Evolutionary conservation across 805 yeast genomes (phyloP).

Genomic region (Candida maltosa): DNA sequence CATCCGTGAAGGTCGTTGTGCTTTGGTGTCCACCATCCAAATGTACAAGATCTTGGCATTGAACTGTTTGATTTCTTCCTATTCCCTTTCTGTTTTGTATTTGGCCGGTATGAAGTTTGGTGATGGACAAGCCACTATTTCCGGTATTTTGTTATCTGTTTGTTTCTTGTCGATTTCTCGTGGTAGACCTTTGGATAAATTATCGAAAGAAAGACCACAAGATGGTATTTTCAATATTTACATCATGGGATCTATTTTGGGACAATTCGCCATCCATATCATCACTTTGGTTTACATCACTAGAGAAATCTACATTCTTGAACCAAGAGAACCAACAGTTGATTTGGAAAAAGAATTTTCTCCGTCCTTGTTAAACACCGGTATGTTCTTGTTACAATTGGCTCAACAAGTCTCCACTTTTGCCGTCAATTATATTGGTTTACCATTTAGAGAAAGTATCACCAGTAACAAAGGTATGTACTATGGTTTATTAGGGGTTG

Average conservation of each 20-base stretch:
- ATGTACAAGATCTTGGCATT: conserved; percentile 97
- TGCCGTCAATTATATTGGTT: conserved; percentile 96
- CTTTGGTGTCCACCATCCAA: conserved; percentile 94
- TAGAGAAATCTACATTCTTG: conserved; percentile 75
- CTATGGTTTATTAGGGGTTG: conserved; percentile 89
- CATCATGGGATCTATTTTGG: conserved; percentile 96
- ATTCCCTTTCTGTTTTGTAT: conserved; percentile 88
- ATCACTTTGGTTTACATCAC: conserved; percentile 79
- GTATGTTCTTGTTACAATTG: conserved; percentile 88
- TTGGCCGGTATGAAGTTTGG: conserved; percentile 98
- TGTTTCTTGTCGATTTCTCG: conserved; percentile 95
- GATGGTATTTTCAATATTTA: conserved; percentile 93
- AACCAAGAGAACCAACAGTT: conserved; percentile 87
- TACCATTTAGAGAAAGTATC: conserved; percentile 91
- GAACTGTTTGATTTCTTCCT: conserved; percentile 95
- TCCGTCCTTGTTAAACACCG: conserved; percentile 93
- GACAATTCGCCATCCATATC: conserved; percentile 94
- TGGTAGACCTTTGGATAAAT: conserved; percentile 84
- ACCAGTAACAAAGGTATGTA: conserved; percentile 94
- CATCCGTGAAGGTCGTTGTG: conserved; percentile 97
- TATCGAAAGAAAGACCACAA: conserved; percentile 93
- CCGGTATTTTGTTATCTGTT: conserved; percentile 88
- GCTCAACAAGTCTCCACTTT: conserved; percentile 97
- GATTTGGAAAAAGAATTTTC: conserved; percentile 85
- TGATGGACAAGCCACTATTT: conserved; percentile 94